A percentile compares a stretch with the other conserved stretches of the same genome.
Conservation (phyloP, 192 early-diverging fungal species). For the Ambispora gerdemannii region DNA sequence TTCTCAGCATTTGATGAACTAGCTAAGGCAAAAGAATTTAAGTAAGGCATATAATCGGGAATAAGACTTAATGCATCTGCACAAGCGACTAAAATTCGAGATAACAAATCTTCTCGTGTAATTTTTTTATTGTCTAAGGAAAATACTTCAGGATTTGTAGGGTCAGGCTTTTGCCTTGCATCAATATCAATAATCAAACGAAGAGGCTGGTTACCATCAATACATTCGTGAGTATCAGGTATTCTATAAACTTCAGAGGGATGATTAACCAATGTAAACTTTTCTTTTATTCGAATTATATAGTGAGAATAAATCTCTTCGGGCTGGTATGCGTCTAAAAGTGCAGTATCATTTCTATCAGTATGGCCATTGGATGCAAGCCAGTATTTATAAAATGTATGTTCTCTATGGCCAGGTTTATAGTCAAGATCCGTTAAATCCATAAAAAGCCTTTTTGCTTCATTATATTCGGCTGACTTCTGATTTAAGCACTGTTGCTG, state of each 20-base stretch:
- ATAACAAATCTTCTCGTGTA: slow-evolving; percentile 18
- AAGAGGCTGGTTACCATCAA: slow-evolving; percentile 14
- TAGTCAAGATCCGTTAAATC: too few relatives aligned
- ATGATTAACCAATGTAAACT: slow-evolving; percentile 21
- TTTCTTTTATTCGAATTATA: slow-evolving; percentile 18
- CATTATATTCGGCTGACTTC: neutral
- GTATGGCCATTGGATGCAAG: neutral
- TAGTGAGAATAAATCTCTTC: slow-evolving; percentile 21
- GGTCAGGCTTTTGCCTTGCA: slow-evolving; percentile 18
- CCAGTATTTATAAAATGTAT: too few relatives aligned
- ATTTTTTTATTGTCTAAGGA: slow-evolving; percentile 16
- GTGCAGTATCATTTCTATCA: neutral
- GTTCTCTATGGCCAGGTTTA: too few relatives aligned
- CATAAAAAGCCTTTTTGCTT: neutral
- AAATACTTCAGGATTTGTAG: slow-evolving; percentile 16
- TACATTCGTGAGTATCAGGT: slow-evolving; percentile 4
- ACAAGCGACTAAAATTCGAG: slow-evolving; percentile 7
- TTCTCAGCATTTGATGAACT: slow-evolving; percentile 19
- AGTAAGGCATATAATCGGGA: neutral
- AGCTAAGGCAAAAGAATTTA: slow-evolving; percentile 14
- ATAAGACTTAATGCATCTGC: slow-evolving; percentile 1
- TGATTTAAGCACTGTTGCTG: neutral
- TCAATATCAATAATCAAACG: slow-evolving; percentile 15
- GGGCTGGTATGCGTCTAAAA: neutral
- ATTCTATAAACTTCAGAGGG: slow-evolving; percentile 24